Conservation (phyloP, 306 rosid genomes). For the Dalbergia cultrata region DNA sequence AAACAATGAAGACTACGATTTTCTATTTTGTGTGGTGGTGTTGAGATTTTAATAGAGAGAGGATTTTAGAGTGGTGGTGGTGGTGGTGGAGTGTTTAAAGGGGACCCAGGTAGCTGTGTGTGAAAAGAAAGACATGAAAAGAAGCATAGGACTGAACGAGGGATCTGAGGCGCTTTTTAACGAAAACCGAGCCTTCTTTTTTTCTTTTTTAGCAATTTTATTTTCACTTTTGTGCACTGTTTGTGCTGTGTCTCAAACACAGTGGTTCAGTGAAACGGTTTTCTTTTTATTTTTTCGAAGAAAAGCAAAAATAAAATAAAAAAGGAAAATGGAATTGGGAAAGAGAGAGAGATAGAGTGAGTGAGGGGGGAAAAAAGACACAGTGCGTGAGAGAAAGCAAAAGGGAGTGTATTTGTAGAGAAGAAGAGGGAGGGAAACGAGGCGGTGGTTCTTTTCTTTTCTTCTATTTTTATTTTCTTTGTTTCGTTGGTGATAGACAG, state of each 20-base stretch:
- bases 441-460: slow-evolving; percentile 27
- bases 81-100: not conserved
- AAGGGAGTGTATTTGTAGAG: not conserved
- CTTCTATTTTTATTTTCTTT: too few species aligned
- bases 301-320: not conserved
- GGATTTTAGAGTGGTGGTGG: too few species aligned
- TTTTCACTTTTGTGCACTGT: slow-evolving; percentile 1
- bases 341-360: not conserved
- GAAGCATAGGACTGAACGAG: not conserved
- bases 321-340: not conserved
- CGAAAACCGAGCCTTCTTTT: not conserved
- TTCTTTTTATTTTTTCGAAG: not conserved
- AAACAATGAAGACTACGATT: not conserved
- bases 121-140: not conserved
- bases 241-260: not conserved
- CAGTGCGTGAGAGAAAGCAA: not conserved
- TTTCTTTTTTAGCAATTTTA: not conserved
- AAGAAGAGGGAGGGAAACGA: not conserved
- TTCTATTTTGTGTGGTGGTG: not conserved
- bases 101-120: not conserved
- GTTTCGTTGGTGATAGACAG: not conserved
- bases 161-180: slow-evolving; percentile 13
- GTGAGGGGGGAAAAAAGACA: not conserved
- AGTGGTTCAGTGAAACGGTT: slow-evolving; percentile 37
- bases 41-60: not conserved